Base-by-base conservation (phyloP, 305 asterid genomes). In the Solanum hybrid region DNA sequence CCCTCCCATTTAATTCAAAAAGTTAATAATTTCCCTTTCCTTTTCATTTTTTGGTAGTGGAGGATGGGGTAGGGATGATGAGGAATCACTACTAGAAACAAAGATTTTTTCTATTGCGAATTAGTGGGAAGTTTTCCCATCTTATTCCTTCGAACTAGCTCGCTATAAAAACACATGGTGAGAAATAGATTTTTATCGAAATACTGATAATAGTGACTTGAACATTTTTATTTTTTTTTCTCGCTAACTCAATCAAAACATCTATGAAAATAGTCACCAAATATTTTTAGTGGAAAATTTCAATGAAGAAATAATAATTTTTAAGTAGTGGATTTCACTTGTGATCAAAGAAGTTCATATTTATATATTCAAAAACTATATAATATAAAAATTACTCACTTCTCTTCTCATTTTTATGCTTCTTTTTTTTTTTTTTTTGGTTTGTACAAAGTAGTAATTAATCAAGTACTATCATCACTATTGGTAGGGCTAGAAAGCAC, bases 401-500 rank as follows among this genome's bases (percentile, higher is more conserved):
- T 38, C 86, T 31, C 31, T 73, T 60, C 29, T 16, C 64, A 12
- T 77, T 72, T 37, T 32, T 76, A 24, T 35, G 71, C 20, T 13
- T 26, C 0, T 7, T 12, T 9, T 12, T 9, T 46, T 85, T 85
- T 38, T 3, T 31, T 17, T 6, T 32, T 64, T 24, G 26, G 22
- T 88, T 90, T 92, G 88, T 89, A 92, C 92, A 91, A 75, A 87
- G 71, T 77, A 79, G 75, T 91, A 88, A 92, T 95, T 91, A 87
- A 92, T 95, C 88, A 94, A 73, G 93, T 40, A 89, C 84, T 90
- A 27, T 85, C 92, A 37, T 69, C 82, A 72, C 36, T 31, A 72
- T 88, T 79, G 81, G 93, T 92, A 89, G 98, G 96, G 89, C 98
- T 95, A 82, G 98, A 84, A 85, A 94, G 90, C 88, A 95, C 96